Base-by-base conservation (phyloP, 176 grass and related monocot species). In the Calamus simplicifolius region DNA sequence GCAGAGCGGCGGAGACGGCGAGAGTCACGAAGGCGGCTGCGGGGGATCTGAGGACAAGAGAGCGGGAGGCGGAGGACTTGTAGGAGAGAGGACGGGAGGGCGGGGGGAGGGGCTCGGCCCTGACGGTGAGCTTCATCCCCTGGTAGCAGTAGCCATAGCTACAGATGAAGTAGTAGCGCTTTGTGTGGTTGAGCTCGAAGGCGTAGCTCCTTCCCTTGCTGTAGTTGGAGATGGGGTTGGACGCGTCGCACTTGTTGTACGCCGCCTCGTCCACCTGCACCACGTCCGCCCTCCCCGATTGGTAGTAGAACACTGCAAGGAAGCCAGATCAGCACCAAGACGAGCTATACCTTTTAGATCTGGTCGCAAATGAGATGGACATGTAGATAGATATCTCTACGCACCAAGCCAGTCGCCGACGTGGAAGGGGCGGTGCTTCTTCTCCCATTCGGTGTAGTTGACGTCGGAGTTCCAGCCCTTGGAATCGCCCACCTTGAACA, bases 161-260 rank as follows among this genome's bases (percentile, higher is more conserved):
- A 71, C 93, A 92, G 76, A 98, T 89, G 88, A 98, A 98, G 69
- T 98, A 98, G 79, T 92, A 98, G 31, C 64, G 72, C 75, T 85
- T 88, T 69, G 93, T 98, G 71, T 98, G 57, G 76, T 98, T 98
- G 52, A 98, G 87, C 75, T 92, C 18, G 74, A 98, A 89, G 4
- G 93, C 88, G 69, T 81, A 98, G 84, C 3, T 98, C 15, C 93
- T 78, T 1, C 93, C 93, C 73, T 98, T 98, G 84, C 93, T 98
- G 87, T 98, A 98, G 81, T 98, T 98, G 62, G 77, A 88, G 79
- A 98, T 85, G 28, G 93, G 50, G 69, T 61, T 73, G 50, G 67
- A 62, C 21, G 84, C 59, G 61, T 98, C 87, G 75, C 93, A 98
- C 59, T 85, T 91, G 81, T 98, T 90, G 87, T 80, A 98, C 10